Conservation (phyloP, 805 yeast genomes). For the Candida endomychidarum region DNA sequence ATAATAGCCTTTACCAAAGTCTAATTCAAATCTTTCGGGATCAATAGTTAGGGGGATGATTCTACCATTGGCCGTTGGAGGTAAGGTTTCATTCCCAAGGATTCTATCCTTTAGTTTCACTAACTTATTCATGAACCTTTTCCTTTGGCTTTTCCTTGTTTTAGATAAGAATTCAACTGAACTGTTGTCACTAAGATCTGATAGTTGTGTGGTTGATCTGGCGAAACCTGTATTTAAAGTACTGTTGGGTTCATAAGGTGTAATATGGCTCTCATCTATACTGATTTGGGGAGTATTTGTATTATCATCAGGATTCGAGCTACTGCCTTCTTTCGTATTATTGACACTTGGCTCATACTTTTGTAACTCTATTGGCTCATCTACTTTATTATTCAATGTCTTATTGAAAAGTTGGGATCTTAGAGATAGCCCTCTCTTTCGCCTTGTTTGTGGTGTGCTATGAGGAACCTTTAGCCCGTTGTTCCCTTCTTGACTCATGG, state of each 20-base stretch:
- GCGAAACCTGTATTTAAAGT: slow-evolving; percentile 14
- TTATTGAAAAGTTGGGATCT: slow-evolving; percentile 65
- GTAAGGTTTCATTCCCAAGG: slow-evolving; percentile 46
- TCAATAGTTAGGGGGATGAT: slow-evolving; percentile 63
- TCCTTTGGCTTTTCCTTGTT: slow-evolving; percentile 15
- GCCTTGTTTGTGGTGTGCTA: slow-evolving; percentile 23
- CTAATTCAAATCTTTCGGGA: slow-evolving; percentile 26
- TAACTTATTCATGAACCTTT: slow-evolving; percentile 16
- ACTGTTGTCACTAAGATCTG: slow-evolving; percentile 19
- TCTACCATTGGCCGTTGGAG: slow-evolving; percentile 69
- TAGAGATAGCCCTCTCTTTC: slow-evolving; percentile 65
- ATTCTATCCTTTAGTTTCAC: slow-evolving; percentile 33
- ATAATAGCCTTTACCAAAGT: slow-evolving; percentile 26
- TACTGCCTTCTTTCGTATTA: slow-evolving; percentile 15
- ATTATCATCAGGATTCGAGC: not conserved
- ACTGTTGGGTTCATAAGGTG: slow-evolving; percentile 14
- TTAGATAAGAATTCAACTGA: slow-evolving; percentile 20
- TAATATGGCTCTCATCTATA: slow-evolving; percentile 16
- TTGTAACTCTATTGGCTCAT: slow-evolving; percentile 9
- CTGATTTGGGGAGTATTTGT: slow-evolving; percentile 21
- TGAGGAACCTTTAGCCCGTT: not conserved
- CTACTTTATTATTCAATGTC: slow-evolving; percentile 17
- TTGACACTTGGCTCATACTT: slow-evolving; percentile 21
- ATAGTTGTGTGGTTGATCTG: slow-evolving; percentile 25
- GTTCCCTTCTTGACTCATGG: slow-evolving; percentile 2